Evolutionary conservation across 306 rosid species (phyloP).

Genomic region (Sesbania bispinosa): DNA sequence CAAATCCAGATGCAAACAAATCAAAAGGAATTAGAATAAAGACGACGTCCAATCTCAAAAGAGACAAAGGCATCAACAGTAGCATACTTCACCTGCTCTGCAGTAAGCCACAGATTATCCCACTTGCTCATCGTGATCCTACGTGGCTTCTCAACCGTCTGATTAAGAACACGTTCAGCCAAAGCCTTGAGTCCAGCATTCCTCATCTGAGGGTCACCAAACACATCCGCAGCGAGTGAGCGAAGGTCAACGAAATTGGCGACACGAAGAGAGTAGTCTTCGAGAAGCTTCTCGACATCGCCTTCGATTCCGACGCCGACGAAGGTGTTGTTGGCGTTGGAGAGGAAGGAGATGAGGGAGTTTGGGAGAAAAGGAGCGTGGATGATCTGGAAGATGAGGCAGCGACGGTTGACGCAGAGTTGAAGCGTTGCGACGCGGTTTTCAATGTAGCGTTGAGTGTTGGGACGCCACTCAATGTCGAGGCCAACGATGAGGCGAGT

Average conservation of each 20-base stretch:
- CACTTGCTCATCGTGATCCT: constrained; percentile 8
- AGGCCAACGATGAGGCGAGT: constrained; percentile 11
- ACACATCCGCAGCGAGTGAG: not conserved
- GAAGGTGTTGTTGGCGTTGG: not conserved
- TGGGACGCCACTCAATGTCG: constrained; percentile 37
- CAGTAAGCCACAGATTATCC: constrained; percentile 16
- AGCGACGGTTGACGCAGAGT: constrained; percentile 18
- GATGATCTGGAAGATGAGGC: constrained; percentile 28
- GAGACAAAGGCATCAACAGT: constrained; percentile 10
- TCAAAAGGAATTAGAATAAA: not conserved
- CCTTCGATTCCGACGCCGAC: constrained; percentile 21
- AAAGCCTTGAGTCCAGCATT: not conserved
- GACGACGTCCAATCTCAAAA: not conserved
- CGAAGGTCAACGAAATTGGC: not conserved
- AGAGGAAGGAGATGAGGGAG: not conserved
- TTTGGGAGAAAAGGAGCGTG: constrained; percentile 10
- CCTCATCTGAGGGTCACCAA: not conserved
- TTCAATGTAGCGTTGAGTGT: not conserved
- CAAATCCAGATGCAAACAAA: no score
- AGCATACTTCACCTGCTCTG: constrained; percentile 20
- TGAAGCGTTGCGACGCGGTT: constrained; percentile 19
- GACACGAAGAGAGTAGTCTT: not conserved
- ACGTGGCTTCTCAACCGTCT: constrained; percentile 18
- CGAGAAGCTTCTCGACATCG: constrained; percentile 8
- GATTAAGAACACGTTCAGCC: not conserved